A percentile compares a stretch with the other conserved stretches of the same genome.
These are phyloP conservation scores for Globisporangium echinulatum DNA, from an alignment of 352 stramenopile genomes.

Conservation along the genomic window DNA sequence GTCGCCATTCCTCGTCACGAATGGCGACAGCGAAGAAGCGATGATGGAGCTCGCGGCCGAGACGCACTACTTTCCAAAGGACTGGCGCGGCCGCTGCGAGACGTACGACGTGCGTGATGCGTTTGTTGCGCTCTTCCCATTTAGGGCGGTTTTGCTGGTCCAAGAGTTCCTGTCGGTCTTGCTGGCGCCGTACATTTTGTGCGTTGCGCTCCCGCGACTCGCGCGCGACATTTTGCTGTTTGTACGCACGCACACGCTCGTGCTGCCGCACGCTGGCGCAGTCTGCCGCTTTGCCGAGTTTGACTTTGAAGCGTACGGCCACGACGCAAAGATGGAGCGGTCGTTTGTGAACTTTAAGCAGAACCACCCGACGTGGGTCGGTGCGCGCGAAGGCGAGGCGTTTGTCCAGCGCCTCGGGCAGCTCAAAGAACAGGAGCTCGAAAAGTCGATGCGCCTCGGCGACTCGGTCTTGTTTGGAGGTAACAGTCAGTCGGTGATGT, in stretches of 20 bases:
- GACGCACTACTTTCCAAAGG: slow-evolving; percentile 95
- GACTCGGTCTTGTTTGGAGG: slow-evolving; percentile 79
- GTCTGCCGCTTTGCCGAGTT: slow-evolving; percentile 95
- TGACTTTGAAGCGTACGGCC: slow-evolving; percentile 94
- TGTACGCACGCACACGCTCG: slow-evolving; percentile 88
- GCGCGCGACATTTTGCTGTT: slow-evolving; percentile 92
- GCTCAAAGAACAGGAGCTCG: slow-evolving; percentile 79
- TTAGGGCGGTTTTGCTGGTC: slow-evolving; percentile 91
- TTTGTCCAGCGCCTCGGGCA: slow-evolving; percentile 63
- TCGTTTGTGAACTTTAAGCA: slow-evolving; percentile 97
- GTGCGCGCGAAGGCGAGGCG: slow-evolving; percentile 61
- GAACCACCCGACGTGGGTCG: slow-evolving; percentile 84
- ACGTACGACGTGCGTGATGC: slow-evolving; percentile 83
- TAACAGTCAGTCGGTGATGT: slow-evolving; percentile 11
- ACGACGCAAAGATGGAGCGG: slow-evolving; percentile 96
- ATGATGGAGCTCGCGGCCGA: slow-evolving; percentile 85
- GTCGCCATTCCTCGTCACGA: slow-evolving; percentile 57
- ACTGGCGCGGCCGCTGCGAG: slow-evolving; percentile 88
- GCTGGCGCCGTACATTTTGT: slow-evolving; percentile 95
- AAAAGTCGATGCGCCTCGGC: slow-evolving; percentile 80
- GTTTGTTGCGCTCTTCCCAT: slow-evolving; percentile 91
- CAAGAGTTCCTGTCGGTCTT: slow-evolving; percentile 92
- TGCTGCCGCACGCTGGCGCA: slow-evolving; percentile 90
- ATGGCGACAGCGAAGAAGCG: slow-evolving; percentile 74
- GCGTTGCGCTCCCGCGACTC: slow-evolving; percentile 89